phyloP scores from a whole-genome alignment of 768 basidiomycete genomes.

The Rubroboletus satanas region DNA sequence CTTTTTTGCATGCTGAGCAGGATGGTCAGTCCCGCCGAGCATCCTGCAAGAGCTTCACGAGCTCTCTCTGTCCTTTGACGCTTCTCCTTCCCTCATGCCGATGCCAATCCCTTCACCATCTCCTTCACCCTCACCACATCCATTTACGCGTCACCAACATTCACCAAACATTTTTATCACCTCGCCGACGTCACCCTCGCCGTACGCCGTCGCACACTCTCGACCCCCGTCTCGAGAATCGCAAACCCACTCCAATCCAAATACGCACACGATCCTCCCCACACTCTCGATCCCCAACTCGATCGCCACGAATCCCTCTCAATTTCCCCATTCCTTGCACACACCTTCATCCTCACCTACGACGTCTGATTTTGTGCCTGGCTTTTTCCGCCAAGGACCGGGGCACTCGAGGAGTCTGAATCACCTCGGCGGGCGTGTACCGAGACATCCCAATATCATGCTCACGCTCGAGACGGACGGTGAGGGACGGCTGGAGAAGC shows the following conservation, averaged over 20 bases:
- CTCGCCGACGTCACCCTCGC: conserved; percentile 49
- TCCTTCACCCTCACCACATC: conserved; percentile 26
- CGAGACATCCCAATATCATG: conserved; percentile 28
- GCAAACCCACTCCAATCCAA: conserved; percentile 6
- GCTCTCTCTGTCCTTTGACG: conserved; percentile 27
- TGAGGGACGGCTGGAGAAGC: conserved; percentile 23
- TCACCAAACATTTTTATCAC: conserved; percentile 74
- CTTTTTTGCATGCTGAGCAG: conserved; percentile 1
- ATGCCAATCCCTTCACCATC: conserved; percentile 24
- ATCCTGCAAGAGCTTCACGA: conserved; percentile 28
- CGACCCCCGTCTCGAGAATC: conserved; percentile 21
- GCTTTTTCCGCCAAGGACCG: conserved; percentile 7
- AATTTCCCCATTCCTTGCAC: conserved; percentile 17
- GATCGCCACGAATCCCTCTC: neutral
- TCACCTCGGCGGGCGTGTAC: conserved; percentile 22
- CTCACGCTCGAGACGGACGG: conserved; percentile 28
- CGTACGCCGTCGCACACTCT: conserved; percentile 17
- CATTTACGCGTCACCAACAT: conserved; percentile 13
- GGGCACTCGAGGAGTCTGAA: conserved; percentile 26
- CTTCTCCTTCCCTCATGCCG: conserved; percentile 13
- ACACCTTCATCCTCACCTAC: conserved; percentile 31
- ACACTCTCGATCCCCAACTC: conserved; percentile 11
- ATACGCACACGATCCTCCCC: conserved; percentile 8
- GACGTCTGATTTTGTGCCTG: conserved; percentile 16
- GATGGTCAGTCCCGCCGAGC: conserved; percentile 13